Percentiles rank a stretch among this genome's conserved stretches.
phyloP scores from a whole-genome alignment of 2,329 filamentous ascomycete genomes.

The Calonectria henricotiae region DNA sequence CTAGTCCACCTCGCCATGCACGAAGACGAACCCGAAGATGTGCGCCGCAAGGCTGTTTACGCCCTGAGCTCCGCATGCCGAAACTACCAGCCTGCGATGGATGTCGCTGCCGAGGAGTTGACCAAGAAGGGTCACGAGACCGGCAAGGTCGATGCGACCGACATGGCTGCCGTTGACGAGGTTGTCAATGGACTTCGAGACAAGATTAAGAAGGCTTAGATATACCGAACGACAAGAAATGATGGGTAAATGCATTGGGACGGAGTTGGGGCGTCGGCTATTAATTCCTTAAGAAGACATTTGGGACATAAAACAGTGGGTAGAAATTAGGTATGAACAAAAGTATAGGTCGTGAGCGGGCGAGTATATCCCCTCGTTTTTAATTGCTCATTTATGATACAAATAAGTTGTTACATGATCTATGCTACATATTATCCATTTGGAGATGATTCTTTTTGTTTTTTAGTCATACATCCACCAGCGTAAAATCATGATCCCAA shows the following conservation, averaged over 20 bases:
- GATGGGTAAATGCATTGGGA: constrained; percentile 54
- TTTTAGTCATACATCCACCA: constrained; percentile 34
- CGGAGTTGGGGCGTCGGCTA: constrained; percentile 58
- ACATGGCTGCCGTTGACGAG: constrained; percentile 90
- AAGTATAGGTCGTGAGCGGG: constrained; percentile 41
- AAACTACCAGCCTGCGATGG: constrained; percentile 91
- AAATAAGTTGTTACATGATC: constrained; percentile 57
- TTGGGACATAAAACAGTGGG: constrained; percentile 21
- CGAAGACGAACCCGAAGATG: constrained; percentile 73
- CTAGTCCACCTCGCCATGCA: constrained; percentile 78
- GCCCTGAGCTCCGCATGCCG: constrained; percentile 89
- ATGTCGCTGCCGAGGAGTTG: constrained; percentile 77
- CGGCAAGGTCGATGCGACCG: constrained; percentile 80
- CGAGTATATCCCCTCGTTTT: constrained; percentile 41
- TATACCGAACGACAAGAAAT: constrained; percentile 29
- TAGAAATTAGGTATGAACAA: constrained; percentile 30
- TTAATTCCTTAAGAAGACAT: constrained; percentile 7
- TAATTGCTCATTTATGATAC: constrained; percentile 55
- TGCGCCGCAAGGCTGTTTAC: constrained; percentile 90
- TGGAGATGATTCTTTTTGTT: constrained; percentile 42
- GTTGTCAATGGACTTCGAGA: constrained; percentile 80
- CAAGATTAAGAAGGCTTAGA: constrained; percentile 59
- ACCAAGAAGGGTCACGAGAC: constrained; percentile 70
- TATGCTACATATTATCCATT: constrained; percentile 52
- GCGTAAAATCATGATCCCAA: constrained; percentile 23